Conservation (phyloP, 176 grass and related monocot genomes). For the Avena insularis region DNA sequence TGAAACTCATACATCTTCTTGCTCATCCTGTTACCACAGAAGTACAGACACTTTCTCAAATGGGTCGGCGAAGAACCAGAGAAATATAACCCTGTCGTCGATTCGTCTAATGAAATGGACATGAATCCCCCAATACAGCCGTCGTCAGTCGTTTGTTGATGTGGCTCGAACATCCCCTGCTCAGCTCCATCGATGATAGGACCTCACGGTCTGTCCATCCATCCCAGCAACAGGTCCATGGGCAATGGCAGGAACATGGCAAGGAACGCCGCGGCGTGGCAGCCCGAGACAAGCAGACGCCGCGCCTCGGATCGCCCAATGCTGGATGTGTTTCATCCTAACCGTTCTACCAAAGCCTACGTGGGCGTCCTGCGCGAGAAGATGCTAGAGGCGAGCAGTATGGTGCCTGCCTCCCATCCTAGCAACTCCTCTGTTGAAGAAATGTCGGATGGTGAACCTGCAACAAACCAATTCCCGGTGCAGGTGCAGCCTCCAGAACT, state of each 20-base stretch:
- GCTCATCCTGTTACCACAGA: constrained; percentile 57
- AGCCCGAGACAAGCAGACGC: no score
- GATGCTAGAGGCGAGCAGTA: neutral
- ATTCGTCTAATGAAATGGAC: neutral
- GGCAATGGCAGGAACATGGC: no score
- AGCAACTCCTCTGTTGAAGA: neutral
- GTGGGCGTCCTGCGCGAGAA: constrained; percentile 15
- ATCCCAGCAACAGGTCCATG: neutral
- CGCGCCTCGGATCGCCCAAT: no score
- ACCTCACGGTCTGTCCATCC: neutral
- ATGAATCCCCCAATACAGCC: constrained; percentile 7
- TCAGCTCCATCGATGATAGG: constrained; percentile 23
- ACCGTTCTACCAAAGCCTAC: no score
- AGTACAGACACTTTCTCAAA: constrained; percentile 66
- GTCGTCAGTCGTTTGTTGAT: neutral
- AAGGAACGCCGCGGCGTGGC: no score
- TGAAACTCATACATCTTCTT: constrained; percentile 18
- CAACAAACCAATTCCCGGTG: neutral
- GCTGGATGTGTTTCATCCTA: no score
- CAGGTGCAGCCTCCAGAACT: no score
- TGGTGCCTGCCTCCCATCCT: neutral
- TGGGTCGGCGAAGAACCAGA: constrained; percentile 21
- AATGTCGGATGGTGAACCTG: constrained; percentile 5
- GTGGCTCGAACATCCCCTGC: constrained; percentile 4
- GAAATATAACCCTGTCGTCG: neutral